A percentile compares a stretch with the other conserved stretches of the same genome.
phyloP scores from a whole-genome alignment of 2,329 filamentous ascomycete species.

The Penicillium sp. region DNA sequence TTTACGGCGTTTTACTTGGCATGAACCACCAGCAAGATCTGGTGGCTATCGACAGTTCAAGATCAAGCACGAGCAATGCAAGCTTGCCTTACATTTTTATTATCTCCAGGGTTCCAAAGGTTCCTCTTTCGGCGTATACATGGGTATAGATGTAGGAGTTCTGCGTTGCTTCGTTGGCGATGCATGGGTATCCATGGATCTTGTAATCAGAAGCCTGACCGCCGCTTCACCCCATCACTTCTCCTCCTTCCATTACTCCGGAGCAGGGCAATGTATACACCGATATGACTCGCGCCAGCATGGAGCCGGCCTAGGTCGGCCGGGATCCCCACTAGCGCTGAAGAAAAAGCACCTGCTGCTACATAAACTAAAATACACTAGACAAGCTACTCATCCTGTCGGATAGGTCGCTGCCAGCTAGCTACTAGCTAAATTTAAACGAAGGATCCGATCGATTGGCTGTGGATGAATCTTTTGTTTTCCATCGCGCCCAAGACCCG shows the following conservation, averaged over 20 bases:
- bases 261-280: background rate
- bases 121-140: conserved; percentile 6
- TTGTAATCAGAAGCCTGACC: conserved; percentile 11
- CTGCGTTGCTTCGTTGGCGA: conserved; percentile 15
- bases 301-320: background rate
- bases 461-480: conserved; percentile 21
- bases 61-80: background rate
- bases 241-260: background rate
- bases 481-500: conserved; percentile 11
- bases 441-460: conserved; percentile 19
- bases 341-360: conserved; percentile 6
- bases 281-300: background rate
- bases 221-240: conserved; percentile 2
- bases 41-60: background rate
- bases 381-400: no score
- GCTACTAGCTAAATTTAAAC: no score
- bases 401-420: no score
- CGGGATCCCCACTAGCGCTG: conserved; percentile 2
- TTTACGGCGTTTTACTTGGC: background rate
- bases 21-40: background rate
- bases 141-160: background rate
- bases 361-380: background rate
- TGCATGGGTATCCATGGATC: conserved; percentile 5
- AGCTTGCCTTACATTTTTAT: background rate
- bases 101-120: background rate